Percentiles rank a stretch among this genome's conserved stretches.
phyloP scores from a whole-genome alignment of 495 filamentous ascomycete species.

The Margaritispora aquatica region DNA sequence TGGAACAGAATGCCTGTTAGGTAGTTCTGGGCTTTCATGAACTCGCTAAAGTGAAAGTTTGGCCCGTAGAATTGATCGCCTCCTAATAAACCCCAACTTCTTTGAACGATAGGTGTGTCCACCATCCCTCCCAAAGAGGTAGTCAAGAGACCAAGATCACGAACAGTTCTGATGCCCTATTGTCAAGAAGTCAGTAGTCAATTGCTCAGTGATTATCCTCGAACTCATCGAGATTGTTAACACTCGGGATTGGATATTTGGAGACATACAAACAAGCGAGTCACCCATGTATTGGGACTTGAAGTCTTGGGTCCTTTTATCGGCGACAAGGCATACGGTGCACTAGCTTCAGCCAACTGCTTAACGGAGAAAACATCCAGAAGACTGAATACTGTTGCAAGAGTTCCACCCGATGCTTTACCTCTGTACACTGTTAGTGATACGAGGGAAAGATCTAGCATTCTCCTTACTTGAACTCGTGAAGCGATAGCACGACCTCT shows the following conservation, averaged over 20 bases:
- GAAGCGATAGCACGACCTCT: slow-evolving; percentile 55
- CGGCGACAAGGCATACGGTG: slow-evolving; percentile 64
- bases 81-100: slow-evolving; percentile 69
- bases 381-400: slow-evolving; percentile 55
- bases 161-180: slow-evolving; percentile 51
- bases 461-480: slow-evolving; percentile 58
- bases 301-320: slow-evolving; percentile 34
- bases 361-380: slow-evolving; percentile 54
- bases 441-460: slow-evolving; percentile 19
- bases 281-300: slow-evolving; percentile 27
- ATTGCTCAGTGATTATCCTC: too few species aligned
- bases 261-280: slow-evolving; percentile 38
- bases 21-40: slow-evolving; percentile 54
- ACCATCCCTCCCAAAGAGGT: slow-evolving; percentile 50
- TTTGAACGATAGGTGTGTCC: slow-evolving; percentile 64
- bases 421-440: slow-evolving; percentile 25
- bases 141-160: slow-evolving; percentile 61
- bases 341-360: slow-evolving; percentile 47
- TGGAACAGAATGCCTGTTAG: slow-evolving; percentile 52
- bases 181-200: not conserved
- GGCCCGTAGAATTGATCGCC: slow-evolving; percentile 60
- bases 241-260: not conserved
- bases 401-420: slow-evolving; percentile 68
- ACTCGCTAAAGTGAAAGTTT: slow-evolving; percentile 66
- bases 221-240: not conserved